These are phyloP conservation scores for Quercus phellos DNA, from an alignment of 331 rosid genomes.

Conservation along the genomic window DNA sequence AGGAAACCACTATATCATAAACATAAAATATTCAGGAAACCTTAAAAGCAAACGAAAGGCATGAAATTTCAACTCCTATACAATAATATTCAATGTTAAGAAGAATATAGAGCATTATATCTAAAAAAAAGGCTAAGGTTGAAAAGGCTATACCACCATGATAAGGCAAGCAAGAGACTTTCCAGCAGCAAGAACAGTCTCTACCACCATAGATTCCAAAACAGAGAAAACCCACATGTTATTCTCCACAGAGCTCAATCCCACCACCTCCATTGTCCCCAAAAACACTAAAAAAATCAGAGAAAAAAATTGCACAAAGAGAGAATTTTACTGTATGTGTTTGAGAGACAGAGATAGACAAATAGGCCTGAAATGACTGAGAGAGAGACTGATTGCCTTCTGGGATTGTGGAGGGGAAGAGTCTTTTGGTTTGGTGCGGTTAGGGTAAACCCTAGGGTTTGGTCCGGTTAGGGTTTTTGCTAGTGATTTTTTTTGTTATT, in stretches of 20 bases:
- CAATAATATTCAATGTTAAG: neutral
- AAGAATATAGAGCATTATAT: neutral
- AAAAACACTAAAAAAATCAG: neutral
- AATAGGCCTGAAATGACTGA: neutral
- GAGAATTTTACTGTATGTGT: neutral
- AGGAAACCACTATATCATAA: neutral
- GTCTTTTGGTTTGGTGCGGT: constrained; percentile 22
- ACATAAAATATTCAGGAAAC: neutral
- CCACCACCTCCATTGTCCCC: constrained; percentile 35
- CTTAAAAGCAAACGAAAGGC: neutral
- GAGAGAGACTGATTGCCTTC: neutral
- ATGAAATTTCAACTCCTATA: neutral
- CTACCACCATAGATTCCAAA: constrained; percentile 46
- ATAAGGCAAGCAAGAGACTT: constrained; percentile 49
- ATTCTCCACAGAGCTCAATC: constrained; percentile 17
- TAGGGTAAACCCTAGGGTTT: constrained; percentile 35
- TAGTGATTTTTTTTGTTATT: no score
- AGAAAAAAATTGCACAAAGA: constrained; percentile 6
- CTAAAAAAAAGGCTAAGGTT: neutral
- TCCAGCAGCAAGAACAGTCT: constrained; percentile 46
- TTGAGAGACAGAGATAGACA: neutral
- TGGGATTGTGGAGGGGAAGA: neutral
- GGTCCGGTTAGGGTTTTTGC: constrained; percentile 51
- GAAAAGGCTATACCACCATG: constrained; percentile 29
- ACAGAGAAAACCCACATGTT: constrained; percentile 33